Evolutionary conservation across 2,329 filamentous ascomycete species (phyloP), one percentile per base, ranked within the genome.

Genomic region (Penicillium sp.): DNA sequence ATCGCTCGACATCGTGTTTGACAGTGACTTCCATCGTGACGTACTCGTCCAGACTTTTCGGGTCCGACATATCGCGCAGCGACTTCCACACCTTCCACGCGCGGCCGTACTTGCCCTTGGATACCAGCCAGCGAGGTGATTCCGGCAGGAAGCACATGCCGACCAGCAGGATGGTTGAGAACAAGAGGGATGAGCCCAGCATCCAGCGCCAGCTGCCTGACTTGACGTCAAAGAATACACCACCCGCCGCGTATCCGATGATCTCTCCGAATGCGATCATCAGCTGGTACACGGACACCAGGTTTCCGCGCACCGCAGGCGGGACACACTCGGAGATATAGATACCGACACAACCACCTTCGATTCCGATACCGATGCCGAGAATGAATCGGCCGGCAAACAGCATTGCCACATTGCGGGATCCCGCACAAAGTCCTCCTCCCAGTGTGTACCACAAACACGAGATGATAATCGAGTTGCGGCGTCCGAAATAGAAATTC

Each of bases 181-280:
- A 90, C 43, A 90, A 69, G 2, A 90, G 80, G 0, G 87, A 90
- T 1, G 85, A 88, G 4, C 87, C 88, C 1, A 91, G 82, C 59
- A 90, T 90, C 70, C 85, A 90, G 39, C 88, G 81, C 88, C 88
- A 91, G 75, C 86, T 87, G 19, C 87, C 87, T 0, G 76, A 74
- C 2, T 90, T 85, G n/a, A 78, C 81, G 59, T 90, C 78, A 71
- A 91, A 90, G 55, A 90, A 89, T 47, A 87, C 88, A 4, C 40
- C 40, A 0, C 40, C 40, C 4, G 40, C 40, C 2, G 40, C 40
- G 6, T 43, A 43, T 25, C 40, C 40, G 13, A 43, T 43, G 40
- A 43, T 43, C 15, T 43, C 40, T 43, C 40, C 40, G 15, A 43
- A 43, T 25, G 40, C 40, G 23, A 43, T 43, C 40, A 43, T 43